Base-by-base conservation (phyloP, 768 basidiomycete genomes). In the Tricholoma saponaceum region DNA sequence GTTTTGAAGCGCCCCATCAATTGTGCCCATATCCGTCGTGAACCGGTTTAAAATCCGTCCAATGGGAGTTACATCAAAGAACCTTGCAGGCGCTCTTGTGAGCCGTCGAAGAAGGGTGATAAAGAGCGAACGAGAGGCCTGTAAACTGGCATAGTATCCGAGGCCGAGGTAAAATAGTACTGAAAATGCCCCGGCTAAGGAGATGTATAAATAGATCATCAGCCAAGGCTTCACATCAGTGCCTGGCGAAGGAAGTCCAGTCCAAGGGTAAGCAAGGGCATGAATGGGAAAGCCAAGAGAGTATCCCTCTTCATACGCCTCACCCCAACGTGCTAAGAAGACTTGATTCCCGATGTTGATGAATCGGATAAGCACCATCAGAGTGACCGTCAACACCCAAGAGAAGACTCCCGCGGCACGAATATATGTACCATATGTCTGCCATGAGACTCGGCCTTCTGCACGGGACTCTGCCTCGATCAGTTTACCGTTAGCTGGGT, bases 11-110 rank as follows among this genome's bases (percentile, higher is more conserved):
- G 81, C 77, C 5, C 80, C 77, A 65, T 93, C 90, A 43, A 92
- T 83, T 5, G 85, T 85, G 52, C 84, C 85, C 64, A 92, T 86
- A 62, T 92, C 89, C 6, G 82, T 79, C 13, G 87, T 88, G 65
- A 93, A 89, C 16, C 92, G 81, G 64, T 92, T 92, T 37, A 90
- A 76, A 62, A 93, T 88, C 7, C 89, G 76, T 9, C 91, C 91
- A 37, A 87, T 83, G 1, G 89, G 89, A 3, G 87, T 90, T 37
- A 80, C 74, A 63, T 90, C 89, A 69, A 88, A 90, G 68, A 89
- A 88, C 1, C 86, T 81, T 22, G 81, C 75, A 2, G 87, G 87
- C 0, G 87, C 87, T 39, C 83, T 75, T 6, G 83, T 79, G 8
- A 90, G 72, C 25, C 85, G 69, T 39, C 68, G 70, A 10, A 89